Percentiles rank a stretch among this genome's conserved stretches.
These are phyloP conservation scores for Helichrysum umbraculigerum DNA, from an alignment of 129 eudicot genomes.

Conservation along the genomic window DNA sequence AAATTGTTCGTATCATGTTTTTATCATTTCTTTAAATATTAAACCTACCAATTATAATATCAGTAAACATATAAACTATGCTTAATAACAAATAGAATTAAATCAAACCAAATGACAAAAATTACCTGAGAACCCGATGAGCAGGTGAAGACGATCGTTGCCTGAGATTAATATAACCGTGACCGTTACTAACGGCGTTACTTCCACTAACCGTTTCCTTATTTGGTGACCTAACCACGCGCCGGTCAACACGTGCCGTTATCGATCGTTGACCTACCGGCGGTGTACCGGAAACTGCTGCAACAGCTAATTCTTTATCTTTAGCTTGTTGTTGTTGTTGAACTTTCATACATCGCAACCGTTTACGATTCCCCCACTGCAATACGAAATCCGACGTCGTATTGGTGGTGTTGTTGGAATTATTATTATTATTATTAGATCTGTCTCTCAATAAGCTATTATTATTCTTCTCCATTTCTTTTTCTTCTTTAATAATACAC, in stretches of 20 bases:
- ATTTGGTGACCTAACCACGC: constrained; percentile 49
- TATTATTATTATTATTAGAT: constrained; percentile 22
- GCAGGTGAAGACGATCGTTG: constrained; percentile 58
- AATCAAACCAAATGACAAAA: neutral
- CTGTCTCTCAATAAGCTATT: constrained; percentile 33
- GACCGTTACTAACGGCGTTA: constrained; percentile 24
- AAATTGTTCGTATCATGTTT: neutral
- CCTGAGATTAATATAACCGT: constrained; percentile 62
- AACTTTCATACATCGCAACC: constrained; percentile 72
- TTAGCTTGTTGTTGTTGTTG: constrained; percentile 40
- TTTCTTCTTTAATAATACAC: constrained; percentile 31
- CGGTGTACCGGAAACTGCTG: constrained; percentile 36
- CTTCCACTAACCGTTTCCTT: constrained; percentile 33
- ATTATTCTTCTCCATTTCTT: constrained; percentile 51
- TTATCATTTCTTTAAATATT: neutral
- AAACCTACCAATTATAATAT: neutral
- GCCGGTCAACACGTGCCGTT: constrained; percentile 59
- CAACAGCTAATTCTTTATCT: constrained; percentile 15
- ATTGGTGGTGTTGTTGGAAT: constrained; percentile 5
- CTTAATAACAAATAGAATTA: no score
- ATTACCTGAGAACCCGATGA: constrained; percentile 59
- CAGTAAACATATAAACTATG: neutral
- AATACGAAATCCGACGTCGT: constrained; percentile 56
- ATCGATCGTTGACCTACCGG: constrained; percentile 38
- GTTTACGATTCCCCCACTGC: constrained; percentile 84